These are phyloP conservation scores for Vitis labrusca DNA, from an alignment of 164 flowering plant species.

Conservation along the genomic window DNA sequence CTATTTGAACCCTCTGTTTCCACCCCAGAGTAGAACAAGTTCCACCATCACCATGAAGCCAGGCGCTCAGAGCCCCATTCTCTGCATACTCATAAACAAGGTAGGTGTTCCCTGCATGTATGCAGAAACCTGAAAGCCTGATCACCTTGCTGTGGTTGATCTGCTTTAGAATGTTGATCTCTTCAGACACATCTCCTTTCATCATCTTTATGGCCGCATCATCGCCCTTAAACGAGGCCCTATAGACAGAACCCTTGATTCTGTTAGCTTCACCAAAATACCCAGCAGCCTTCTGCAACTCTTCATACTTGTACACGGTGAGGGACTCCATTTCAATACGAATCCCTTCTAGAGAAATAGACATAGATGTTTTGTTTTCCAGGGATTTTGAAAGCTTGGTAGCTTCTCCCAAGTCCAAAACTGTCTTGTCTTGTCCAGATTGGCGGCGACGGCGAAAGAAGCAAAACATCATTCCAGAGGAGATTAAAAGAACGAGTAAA, in stretches of 20 bases:
- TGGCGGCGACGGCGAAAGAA: slow-evolving; percentile 22
- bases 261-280: slow-evolving; percentile 40
- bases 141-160: slow-evolving; percentile 62
- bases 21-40: slow-evolving; percentile 31
- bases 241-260: slow-evolving; percentile 58
- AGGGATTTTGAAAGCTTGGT: too few relatives aligned
- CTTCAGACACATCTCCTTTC: slow-evolving; percentile 59
- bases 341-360: slow-evolving; percentile 35
- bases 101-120: slow-evolving; percentile 50
- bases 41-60: slow-evolving; percentile 36
- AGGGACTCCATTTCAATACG: slow-evolving; percentile 45
- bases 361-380: slow-evolving; percentile 11
- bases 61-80: slow-evolving; percentile 50
- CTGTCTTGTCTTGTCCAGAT: background rate
- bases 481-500: slow-evolving; percentile 23
- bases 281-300: slow-evolving; percentile 55
- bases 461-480: slow-evolving; percentile 22
- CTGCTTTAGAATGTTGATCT: slow-evolving; percentile 54
- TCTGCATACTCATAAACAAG: slow-evolving; percentile 74
- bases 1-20: slow-evolving; percentile 72
- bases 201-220: slow-evolving; percentile 60
- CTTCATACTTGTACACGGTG: slow-evolving; percentile 50
- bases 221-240: slow-evolving; percentile 57
- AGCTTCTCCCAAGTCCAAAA: too few relatives aligned
- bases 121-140: slow-evolving; percentile 68